Percentiles rank a stretch among this genome's conserved stretches.
Conservation (phyloP, 257 asterid genomes). For the Salvia miltiorrhiza region DNA sequence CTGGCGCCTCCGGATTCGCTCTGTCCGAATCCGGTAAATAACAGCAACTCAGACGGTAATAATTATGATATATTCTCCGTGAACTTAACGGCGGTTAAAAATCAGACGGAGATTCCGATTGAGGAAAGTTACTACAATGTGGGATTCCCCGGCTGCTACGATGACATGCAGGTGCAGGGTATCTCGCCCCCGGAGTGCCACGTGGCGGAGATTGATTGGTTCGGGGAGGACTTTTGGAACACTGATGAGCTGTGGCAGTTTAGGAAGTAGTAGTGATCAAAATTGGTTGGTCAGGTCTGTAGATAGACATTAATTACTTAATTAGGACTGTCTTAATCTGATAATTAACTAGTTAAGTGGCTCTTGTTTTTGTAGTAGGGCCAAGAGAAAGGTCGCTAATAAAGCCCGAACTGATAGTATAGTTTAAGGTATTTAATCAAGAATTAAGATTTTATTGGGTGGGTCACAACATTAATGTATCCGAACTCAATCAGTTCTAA, state of each 20-base stretch:
- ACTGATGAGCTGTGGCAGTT: conserved; percentile 64
- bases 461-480: not conserved
- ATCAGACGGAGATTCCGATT: conserved; percentile 2
- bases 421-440: too few relatives aligned
- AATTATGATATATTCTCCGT: not conserved
- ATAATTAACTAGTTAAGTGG: not conserved
- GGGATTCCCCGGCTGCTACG: conserved; percentile 22
- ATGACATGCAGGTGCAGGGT: conserved; percentile 32
- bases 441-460: not conserved
- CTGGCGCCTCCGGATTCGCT: not conserved
- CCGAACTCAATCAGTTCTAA: not conserved
- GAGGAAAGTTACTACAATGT: conserved; percentile 34
- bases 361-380: conserved; percentile 23
- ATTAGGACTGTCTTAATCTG: not conserved
- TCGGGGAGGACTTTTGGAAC: conserved; percentile 54
- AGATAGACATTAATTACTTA: not conserved
- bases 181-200: conserved; percentile 34
- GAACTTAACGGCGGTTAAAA: not conserved
- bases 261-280: conserved; percentile 34
- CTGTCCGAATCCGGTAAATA: conserved; percentile 17
- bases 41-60: not conserved
- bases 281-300: not conserved
- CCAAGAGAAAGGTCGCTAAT: not conserved
- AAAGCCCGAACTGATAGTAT: not conserved
- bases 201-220: conserved; percentile 45